These are phyloP conservation scores for Penicillium cataractarum DNA, from an alignment of 495 filamentous ascomycete species.

Conservation along the genomic window DNA sequence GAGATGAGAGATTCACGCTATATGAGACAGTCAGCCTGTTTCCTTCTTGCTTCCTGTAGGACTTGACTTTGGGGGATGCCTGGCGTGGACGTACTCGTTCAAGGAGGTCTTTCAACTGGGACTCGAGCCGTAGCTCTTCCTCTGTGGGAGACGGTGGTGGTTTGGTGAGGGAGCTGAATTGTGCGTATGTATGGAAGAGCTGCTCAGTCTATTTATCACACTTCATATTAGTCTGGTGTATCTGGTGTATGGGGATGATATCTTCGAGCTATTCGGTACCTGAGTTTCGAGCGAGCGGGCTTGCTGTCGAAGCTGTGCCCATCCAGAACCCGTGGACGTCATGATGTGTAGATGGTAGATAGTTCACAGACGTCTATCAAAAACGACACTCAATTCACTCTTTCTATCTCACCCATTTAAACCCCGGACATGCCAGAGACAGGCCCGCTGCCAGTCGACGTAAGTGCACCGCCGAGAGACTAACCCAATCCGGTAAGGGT, in stretches of 20 bases:
- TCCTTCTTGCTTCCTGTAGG: background rate
- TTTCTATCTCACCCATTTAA: background rate
- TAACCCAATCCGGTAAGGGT: slow-evolving; percentile 16
- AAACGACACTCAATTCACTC: slow-evolving; percentile 4
- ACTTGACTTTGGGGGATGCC: slow-evolving; percentile 8
- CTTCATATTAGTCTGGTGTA: slow-evolving; percentile 12
- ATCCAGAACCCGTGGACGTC: slow-evolving; percentile 80
- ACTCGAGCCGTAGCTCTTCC: slow-evolving; percentile 79
- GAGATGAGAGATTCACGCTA: slow-evolving; percentile 81
- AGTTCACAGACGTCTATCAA: background rate
- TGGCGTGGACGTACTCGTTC: slow-evolving; percentile 46
- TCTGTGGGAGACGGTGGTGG: slow-evolving; percentile 82
- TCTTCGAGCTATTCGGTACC: slow-evolving; percentile 50
- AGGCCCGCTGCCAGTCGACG: slow-evolving; percentile 23
- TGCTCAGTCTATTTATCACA: slow-evolving; percentile 71
- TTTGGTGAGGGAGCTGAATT: slow-evolving; percentile 81
- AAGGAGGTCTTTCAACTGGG: slow-evolving; percentile 82
- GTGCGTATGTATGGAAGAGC: slow-evolving; percentile 93
- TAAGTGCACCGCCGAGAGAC: slow-evolving; percentile 15
- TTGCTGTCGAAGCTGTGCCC: slow-evolving; percentile 95
- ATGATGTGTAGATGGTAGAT: slow-evolving; percentile 44
- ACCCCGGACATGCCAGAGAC: slow-evolving; percentile 21
- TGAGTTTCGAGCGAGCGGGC: slow-evolving; percentile 89
- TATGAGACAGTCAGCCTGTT: slow-evolving; percentile 8
- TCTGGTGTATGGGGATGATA: slow-evolving; percentile 1